Conservation (phyloP, 2,329 filamentous ascomycete genomes). For the Clonostachys sp. region DNA sequence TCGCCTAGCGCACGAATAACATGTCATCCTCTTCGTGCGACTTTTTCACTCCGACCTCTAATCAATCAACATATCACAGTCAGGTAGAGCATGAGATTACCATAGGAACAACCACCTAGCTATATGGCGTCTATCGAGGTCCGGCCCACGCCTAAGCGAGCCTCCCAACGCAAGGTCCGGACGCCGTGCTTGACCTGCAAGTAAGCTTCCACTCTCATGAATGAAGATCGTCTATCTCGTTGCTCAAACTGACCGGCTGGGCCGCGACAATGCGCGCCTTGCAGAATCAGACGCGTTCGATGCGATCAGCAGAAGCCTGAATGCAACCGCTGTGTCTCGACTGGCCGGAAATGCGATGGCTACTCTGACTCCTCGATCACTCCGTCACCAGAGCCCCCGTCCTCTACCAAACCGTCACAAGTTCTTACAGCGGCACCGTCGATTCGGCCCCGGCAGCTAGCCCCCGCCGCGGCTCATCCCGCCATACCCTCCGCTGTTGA, state of each 20-base stretch:
- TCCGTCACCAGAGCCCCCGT: not conserved
- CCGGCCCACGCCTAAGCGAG: not conserved
- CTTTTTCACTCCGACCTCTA: too few relatives aligned
- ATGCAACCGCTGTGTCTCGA: constrained; percentile 15
- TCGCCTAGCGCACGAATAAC: too few relatives aligned
- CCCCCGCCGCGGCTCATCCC: not conserved
- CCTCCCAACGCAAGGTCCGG: not conserved
- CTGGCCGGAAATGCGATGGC: constrained; percentile 23
- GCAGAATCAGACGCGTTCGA: constrained; percentile 26
- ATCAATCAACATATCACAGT: too few relatives aligned
- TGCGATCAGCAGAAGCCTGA: constrained; percentile 22
- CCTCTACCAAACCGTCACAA: not conserved
- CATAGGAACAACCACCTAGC: too few relatives aligned
- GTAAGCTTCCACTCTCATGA: not conserved
- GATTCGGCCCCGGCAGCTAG: not conserved
- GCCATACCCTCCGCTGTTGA: not conserved
- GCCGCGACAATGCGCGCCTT: not conserved
- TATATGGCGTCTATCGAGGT: too few relatives aligned
- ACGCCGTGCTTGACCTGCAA: not conserved
- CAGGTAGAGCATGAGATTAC: too few relatives aligned
- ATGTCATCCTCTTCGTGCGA: constrained; percentile 2
- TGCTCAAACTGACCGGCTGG: not conserved
- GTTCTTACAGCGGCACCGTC: too few relatives aligned
- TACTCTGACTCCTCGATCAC: constrained; percentile 8
- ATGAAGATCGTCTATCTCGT: not conserved